These are phyloP conservation scores for Themeda triandra DNA, from an alignment of 176 grass and related monocot genomes.

Conservation along the genomic window DNA sequence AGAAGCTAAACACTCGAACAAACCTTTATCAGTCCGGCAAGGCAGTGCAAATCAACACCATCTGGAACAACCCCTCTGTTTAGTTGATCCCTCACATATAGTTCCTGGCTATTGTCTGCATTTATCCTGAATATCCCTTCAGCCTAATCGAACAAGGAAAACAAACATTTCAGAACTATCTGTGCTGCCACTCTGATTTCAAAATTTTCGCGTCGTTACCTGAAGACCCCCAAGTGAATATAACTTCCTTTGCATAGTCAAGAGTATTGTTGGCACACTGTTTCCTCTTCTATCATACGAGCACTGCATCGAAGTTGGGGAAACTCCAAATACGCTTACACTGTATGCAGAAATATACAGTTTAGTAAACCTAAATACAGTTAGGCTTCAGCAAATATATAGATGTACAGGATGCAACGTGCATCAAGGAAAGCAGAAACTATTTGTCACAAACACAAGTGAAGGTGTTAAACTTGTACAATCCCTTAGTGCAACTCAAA, in stretches of 20 bases:
- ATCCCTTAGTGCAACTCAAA: neutral
- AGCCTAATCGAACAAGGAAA: constrained; percentile 50
- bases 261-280: constrained; percentile 84
- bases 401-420: neutral
- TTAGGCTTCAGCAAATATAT: neutral
- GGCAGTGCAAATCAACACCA: constrained; percentile 80
- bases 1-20: neutral
- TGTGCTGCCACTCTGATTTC: neutral
- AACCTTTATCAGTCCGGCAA: constrained; percentile 89
- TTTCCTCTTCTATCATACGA: constrained; percentile 90
- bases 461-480: neutral
- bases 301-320: constrained; percentile 95
- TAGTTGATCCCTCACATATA: constrained; percentile 77
- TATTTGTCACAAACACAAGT: neutral
- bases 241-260: constrained; percentile 83
- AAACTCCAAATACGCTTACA: constrained; percentile 97
- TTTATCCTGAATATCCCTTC: constrained; percentile 99
- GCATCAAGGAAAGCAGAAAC: neutral
- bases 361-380: constrained; percentile 4
- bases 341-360: constrained; percentile 28
- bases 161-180: neutral
- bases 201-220: constrained; percentile 36
- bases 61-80: constrained; percentile 81
- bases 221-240: constrained; percentile 80
- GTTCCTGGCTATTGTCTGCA: constrained; percentile 87